Base-by-base conservation (phyloP, 495 filamentous ascomycete species). In the Letharia columbiana region DNA sequence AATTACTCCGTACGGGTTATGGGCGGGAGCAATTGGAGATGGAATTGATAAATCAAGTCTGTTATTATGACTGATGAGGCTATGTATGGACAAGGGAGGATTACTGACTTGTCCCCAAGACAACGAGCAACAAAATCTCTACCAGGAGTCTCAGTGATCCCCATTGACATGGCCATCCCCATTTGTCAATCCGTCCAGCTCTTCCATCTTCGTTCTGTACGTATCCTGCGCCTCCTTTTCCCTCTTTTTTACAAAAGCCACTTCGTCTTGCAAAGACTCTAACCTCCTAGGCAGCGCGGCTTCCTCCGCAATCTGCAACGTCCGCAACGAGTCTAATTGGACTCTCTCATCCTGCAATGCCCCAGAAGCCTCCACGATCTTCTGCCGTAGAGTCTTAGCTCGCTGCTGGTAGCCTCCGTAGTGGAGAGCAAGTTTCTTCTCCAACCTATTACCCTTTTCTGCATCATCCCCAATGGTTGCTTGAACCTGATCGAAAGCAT, bases 321-420 rank as follows among this genome's bases (percentile, higher is more conserved):
- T 88, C 69, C 82, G 82, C 75, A 92, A 91, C n/a, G 86, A 81
- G 68, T 90, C 84, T 2, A 96, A 78, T 4, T 89, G 88, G 40
- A 84, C 79, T 60, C 78, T 85, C 47, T 89, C 87, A 76, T 89
- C 87, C 68, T 87, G 84, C 33, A 97, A 77, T 0, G 87, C 89
- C n/a, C 85, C 82, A 37, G 85, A 82, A 37, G 91, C 91, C 70
- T 96, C 92, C 39, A 81, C 72, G 63, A 92, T 89, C 77, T 97
- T 97, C 66, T 83, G 80, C 39, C 88, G 87, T 15, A 98, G 82
- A 65, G 82, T 86, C 72, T 91, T 91, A 28, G 90, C 86, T 40
- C 94, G 90, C 68, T 90, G 86, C 74, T 91, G 88, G 75, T 98
- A 98, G 61, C 94, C 94, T 39, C 93, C 92, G 1, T 92, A 85